A percentile compares a stretch with the other conserved stretches of the same genome.
Conservation (phyloP, 2,329 filamentous ascomycete genomes). For the Huntiella savannae region DNA sequence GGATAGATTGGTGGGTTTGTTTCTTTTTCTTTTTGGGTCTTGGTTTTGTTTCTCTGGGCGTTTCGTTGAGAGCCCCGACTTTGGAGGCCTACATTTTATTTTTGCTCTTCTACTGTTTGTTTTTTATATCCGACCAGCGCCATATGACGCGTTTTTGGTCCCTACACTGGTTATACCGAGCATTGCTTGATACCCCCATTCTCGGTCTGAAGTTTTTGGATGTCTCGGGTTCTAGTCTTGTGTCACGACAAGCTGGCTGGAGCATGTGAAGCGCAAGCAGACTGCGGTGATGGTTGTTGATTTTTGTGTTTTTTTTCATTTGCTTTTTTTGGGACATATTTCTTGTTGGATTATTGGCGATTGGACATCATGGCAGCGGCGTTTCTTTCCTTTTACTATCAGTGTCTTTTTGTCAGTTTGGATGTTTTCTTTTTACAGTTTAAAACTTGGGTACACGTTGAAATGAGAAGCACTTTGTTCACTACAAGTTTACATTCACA, state of each 20-base stretch:
- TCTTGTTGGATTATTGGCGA: not conserved
- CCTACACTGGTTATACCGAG: too few species aligned
- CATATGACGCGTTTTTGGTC: too few species aligned
- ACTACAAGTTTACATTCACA: not conserved
- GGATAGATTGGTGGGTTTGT: not conserved
- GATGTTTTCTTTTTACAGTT: not conserved
- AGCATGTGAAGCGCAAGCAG: too few species aligned
- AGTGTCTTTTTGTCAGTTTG: not conserved
- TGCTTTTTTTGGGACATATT: not conserved
- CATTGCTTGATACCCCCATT: too few species aligned
- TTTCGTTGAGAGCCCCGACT: not conserved
- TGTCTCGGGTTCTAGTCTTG: too few species aligned
- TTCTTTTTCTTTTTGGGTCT: not conserved
- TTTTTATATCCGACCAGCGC: not conserved
- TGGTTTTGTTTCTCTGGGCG: not conserved
- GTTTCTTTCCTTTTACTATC: conserved; percentile 4
- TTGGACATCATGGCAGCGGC: not conserved
- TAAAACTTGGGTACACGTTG: not conserved
- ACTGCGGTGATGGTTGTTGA: not conserved
- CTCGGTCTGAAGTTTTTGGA: too few species aligned
- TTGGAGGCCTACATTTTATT: conserved; percentile 1
- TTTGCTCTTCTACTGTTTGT: not conserved
- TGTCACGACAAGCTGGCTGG: too few species aligned
- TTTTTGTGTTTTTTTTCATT: not conserved
- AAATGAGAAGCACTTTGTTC: not conserved